Evolutionary conservation across 768 basidiomycete genomes (phyloP).

Genomic region (Hericium coralloides): DNA sequence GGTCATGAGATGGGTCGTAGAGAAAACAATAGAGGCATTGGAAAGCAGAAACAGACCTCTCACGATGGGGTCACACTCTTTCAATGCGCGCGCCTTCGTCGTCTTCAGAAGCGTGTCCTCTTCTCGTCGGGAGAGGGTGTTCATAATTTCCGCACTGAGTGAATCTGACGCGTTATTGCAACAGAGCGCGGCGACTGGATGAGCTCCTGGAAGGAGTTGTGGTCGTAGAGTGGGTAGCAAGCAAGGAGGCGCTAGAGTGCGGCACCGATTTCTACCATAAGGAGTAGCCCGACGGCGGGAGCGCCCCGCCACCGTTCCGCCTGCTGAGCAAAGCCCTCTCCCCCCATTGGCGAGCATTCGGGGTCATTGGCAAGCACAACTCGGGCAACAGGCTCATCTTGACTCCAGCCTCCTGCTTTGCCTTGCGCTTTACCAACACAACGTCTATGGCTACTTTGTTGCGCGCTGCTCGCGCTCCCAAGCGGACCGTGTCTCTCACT

Average conservation of each 20-base stretch:
- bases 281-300: neutral
- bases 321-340: neutral
- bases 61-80: constrained; percentile 68
- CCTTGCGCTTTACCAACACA: neutral
- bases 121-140: constrained; percentile 79
- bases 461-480: constrained; percentile 10
- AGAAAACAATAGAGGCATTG: neutral
- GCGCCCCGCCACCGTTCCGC: neutral
- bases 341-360: neutral
- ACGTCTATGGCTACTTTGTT: constrained; percentile 4
- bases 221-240: too few species aligned
- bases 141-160: constrained; percentile 36
- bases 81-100: constrained; percentile 70
- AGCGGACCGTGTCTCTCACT: neutral
- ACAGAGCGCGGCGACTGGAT: too few species aligned
- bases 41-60: constrained; percentile 40
- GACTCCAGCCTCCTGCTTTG: too few species aligned
- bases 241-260: too few species aligned
- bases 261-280: neutral
- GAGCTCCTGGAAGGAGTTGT: too few species aligned
- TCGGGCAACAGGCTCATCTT: too few species aligned
- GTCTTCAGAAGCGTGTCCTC: constrained; percentile 80
- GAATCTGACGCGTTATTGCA: too few species aligned
- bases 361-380: too few species aligned
- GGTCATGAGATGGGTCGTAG: neutral